Evolutionary conservation across 2,329 filamentous ascomycete genomes (phyloP).

Genomic region (Arthrinium phaeospermum): DNA sequence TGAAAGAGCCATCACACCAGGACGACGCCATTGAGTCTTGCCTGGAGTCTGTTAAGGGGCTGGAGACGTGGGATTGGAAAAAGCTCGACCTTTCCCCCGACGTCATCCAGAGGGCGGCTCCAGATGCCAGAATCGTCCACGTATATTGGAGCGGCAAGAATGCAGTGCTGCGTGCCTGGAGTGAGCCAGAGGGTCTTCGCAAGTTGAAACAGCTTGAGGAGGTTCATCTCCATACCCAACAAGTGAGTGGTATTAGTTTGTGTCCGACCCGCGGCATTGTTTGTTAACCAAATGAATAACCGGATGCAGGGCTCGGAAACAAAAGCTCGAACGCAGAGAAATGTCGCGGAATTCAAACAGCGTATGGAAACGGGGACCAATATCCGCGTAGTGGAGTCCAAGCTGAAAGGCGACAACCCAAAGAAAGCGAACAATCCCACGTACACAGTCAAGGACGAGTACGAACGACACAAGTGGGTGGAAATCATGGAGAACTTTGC

Average conservation of each 20-base stretch:
- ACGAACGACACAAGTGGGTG: not conserved
- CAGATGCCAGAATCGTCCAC: not conserved
- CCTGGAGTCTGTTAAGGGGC: not conserved
- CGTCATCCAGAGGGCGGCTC: not conserved
- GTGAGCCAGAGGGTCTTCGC: not conserved
- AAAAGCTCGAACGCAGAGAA: not conserved
- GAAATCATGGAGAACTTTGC: not conserved
- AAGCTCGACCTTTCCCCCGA: not conserved
- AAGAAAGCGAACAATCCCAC: not conserved
- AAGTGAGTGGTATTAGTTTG: not conserved
- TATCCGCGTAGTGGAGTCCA: no score
- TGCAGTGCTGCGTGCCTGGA: not conserved
- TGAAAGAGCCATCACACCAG: not conserved
- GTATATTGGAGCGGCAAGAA: not conserved
- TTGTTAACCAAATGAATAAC: no score
- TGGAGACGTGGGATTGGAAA: not conserved
- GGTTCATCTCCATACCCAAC: not conserved
- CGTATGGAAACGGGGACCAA: not conserved
- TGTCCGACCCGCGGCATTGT: no score
- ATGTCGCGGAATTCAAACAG: not conserved
- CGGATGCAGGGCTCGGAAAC: not conserved
- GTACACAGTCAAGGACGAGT: not conserved
- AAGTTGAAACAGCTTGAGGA: not conserved
- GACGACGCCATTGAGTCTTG: not conserved
- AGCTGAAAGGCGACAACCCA: no score